Conservation (phyloP, 2,329 filamentous ascomycete species). For the Colletotrichum eremochloae region DNA sequence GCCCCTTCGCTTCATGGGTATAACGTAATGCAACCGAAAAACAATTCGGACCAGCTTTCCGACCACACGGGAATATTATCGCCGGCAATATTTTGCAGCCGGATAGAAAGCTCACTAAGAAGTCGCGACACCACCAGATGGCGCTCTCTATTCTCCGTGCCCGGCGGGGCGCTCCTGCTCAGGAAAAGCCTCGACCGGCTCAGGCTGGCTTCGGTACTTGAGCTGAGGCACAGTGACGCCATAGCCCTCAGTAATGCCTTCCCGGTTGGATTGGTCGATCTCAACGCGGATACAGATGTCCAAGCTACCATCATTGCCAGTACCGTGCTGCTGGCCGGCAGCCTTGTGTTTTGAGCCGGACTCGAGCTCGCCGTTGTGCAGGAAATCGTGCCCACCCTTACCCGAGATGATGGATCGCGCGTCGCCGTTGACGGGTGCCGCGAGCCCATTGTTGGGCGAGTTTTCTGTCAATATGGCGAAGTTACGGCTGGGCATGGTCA, state of each 20-base stretch:
- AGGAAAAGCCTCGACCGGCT: constrained; percentile 41
- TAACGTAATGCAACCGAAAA: constrained; percentile 33
- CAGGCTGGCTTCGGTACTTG: constrained; percentile 51
- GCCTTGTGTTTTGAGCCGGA: constrained; percentile 85
- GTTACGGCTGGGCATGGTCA: constrained; percentile 93
- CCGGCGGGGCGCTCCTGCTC: constrained; percentile 31
- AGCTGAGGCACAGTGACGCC: constrained; percentile 87
- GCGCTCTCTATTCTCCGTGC: constrained; percentile 24
- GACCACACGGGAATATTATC: constrained; percentile 1
- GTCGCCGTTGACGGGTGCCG: constrained; percentile 43
- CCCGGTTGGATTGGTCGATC: constrained; percentile 83
- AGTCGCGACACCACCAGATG: not conserved
- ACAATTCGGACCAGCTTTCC: constrained; percentile 22
- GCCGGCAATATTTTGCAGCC: not conserved
- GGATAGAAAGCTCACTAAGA: not conserved
- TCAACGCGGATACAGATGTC: constrained; percentile 91
- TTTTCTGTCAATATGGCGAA: constrained; percentile 94
- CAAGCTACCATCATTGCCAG: constrained; percentile 71
- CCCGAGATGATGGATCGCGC: constrained; percentile 51
- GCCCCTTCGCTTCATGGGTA: constrained; percentile 36
- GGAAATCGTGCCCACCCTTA: constrained; percentile 76
- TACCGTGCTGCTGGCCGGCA: constrained; percentile 69
- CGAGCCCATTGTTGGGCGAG: constrained; percentile 67
- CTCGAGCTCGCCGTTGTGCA: constrained; percentile 82
- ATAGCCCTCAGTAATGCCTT: constrained; percentile 86